Percentiles rank a stretch among this genome's conserved stretches.
phyloP scores from a whole-genome alignment of 148 eudicot species.

The Silene conica region DNA sequence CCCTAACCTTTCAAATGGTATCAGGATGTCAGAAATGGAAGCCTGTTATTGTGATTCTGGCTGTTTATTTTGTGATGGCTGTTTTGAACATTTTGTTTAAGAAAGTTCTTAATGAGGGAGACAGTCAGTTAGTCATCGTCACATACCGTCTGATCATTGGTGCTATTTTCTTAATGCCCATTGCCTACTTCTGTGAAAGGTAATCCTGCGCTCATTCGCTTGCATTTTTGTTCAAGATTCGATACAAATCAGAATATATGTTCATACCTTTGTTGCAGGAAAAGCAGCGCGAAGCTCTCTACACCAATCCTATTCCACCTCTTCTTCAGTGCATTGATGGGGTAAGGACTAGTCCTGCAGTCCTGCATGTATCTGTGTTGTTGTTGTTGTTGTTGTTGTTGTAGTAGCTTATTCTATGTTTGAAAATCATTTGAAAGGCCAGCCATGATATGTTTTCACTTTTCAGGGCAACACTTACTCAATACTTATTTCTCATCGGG shows the following conservation, averaged over 20 bases:
- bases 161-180: conserved; percentile 44
- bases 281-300: conserved; percentile 46
- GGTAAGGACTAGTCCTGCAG: conserved; percentile 24
- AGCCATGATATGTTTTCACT: conserved; percentile 24
- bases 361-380: not conserved
- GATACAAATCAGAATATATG: not conserved
- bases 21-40: conserved; percentile 33
- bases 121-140: conserved; percentile 32
- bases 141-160: conserved; percentile 42
- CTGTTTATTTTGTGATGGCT: conserved; percentile 40
- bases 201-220: conserved; percentile 3
- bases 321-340: conserved; percentile 66
- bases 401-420: not conserved
- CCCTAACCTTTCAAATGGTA: conserved; percentile 21
- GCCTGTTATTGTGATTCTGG: conserved; percentile 39
- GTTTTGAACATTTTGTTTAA: conserved; percentile 46
- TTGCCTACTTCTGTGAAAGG: conserved; percentile 66
- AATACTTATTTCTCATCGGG: conserved; percentile 54
- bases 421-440: not conserved
- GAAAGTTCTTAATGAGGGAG: conserved; percentile 43
- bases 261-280: conserved; percentile 43
- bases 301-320: conserved; percentile 34
- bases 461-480: conserved; percentile 63
- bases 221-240: conserved; percentile 30
- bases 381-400: too few species aligned